Evolutionary conservation across 2,329 filamentous ascomycete species (phyloP), one percentile per base, ranked within the genome.

Genomic region (Aspergillus sojae): DNA sequence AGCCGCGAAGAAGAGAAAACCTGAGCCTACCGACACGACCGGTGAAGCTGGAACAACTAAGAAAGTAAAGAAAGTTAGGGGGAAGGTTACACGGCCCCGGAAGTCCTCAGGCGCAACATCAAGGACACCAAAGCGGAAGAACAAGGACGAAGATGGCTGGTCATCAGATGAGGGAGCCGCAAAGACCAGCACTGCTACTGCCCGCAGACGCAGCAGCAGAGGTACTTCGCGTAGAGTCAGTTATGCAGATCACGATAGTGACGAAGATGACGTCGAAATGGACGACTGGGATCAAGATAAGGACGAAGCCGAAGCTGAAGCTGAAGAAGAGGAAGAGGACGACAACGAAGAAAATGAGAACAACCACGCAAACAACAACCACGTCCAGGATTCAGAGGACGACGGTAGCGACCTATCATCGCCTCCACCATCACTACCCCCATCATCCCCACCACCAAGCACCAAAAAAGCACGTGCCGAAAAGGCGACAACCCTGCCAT

Each of bases 221-320:
- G 77, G 73, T 23, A 72, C 71, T 5, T 72, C 71, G 12, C 75
- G 74, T 36, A 71, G 71, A 16, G 73, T 82, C 64, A 81, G 76
- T 64, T 82, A 82, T 64, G 78, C 73, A 5, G 81, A 83, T 61
- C 77, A 75, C 23, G 78, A 79, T 63, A 82, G 78, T 50, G 79
- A 79, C 39, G 79, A 81, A 41, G 79, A 80, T 23, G 79, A 81
- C 56, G 68, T 74, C 46, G 79, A 81, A 58, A 79, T 82, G 72
- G 73, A 77, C 41, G 74, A 79, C 45, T 75, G 72, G 71, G 71
- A 78, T 39, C 65, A 77, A 63, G 66, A 71, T 19, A 62, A 72
- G 23, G 64, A 68, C 14, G 67, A 74, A 30, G 70, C 70, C 39
- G 71, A 74, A 50, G 23, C 23, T 2, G 23, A 23, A 57, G 70